Base-by-base conservation (phyloP, 768 basidiomycete species). In the Coprinopsis cinerea region DNA sequence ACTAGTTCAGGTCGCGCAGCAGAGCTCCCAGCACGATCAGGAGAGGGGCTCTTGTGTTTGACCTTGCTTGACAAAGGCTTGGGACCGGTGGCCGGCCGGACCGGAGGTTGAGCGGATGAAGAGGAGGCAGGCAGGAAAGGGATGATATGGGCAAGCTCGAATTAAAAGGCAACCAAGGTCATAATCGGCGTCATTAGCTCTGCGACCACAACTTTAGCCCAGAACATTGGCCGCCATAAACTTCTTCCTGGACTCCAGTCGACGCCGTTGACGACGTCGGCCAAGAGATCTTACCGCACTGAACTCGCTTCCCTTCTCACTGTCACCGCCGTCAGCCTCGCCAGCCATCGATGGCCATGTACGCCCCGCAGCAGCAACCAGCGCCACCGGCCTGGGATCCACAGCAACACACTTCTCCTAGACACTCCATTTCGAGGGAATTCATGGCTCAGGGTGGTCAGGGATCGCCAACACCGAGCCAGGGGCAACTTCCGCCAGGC, bases 301-400 rank as follows among this genome's bases (percentile, higher is more conserved):
- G 18, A 39, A 39, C 17, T 17, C 6, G 10, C 17, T 17, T 39
- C 18, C 11, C 36, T 39, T 39, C 36, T 17, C 6, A 10, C 6
- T 30, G 18, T 18, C 25, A 7, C 28, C 6, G 41, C 28, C 48
- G 15, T 15, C 26, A 15, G 5, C 22, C 35, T 42, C 35, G n/a
- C 45, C 49, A 22, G 7, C 44, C 41, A 51, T 47, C 42, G 43
- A 61, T 61, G 60, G 58, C 61, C 53, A 64, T 60, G 56, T 63
- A 61, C 53, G 52, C 57, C 50, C 56, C 50, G 24, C 53, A 56
- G 41, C 48, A 48, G 20, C 57, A 60, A 41, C 47, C 53, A 35
- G 44, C 57, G 25, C 54, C 55, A 25, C 51, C 36, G 11, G 6
- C 52, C 28, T 61, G 55, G 56, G 54, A 53, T 24, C 49, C 10